Evolutionary conservation across 2,329 filamentous ascomycete genomes (phyloP).

Genomic region (Diplodia corticola): DNA sequence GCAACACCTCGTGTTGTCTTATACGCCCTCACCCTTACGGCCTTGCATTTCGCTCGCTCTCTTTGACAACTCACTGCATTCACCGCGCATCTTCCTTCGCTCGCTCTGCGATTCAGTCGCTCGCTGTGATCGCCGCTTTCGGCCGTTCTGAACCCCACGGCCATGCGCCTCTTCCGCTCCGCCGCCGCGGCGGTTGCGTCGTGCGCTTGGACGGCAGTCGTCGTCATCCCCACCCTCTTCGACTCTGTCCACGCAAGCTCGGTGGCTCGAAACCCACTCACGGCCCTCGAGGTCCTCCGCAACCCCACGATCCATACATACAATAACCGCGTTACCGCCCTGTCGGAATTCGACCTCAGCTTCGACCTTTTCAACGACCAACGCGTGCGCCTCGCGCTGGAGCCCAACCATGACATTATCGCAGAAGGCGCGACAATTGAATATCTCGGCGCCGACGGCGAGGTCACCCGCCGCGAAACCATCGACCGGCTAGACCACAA

Average conservation of each 20-base stretch:
- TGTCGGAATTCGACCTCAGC: constrained; percentile 80
- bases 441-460: constrained; percentile 71
- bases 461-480: constrained; percentile 63
- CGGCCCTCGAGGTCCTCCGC: constrained; percentile 70
- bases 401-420: constrained; percentile 90
- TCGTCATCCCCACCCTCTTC: constrained; percentile 29
- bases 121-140: constrained; percentile 7
- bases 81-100: neutral
- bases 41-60: constrained; percentile 15
- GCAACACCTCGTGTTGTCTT: constrained; percentile 12
- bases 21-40: constrained; percentile 1
- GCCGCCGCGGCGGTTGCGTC: constrained; percentile 26
- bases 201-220: constrained; percentile 26
- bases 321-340: constrained; percentile 74
- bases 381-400: constrained; percentile 74
- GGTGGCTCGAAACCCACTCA: constrained; percentile 67
- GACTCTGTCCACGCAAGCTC: constrained; percentile 33
- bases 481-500: constrained; percentile 74
- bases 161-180: constrained; percentile 34
- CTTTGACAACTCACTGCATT: neutral
- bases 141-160: constrained; percentile 9
- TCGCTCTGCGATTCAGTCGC: constrained; percentile 7
- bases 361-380: constrained; percentile 66
- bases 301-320: constrained; percentile 76
- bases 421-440: constrained; percentile 72